These are phyloP conservation scores for Ottelia alismoides DNA, from an alignment of 106 monocot genomes.

Conservation along the genomic window DNA sequence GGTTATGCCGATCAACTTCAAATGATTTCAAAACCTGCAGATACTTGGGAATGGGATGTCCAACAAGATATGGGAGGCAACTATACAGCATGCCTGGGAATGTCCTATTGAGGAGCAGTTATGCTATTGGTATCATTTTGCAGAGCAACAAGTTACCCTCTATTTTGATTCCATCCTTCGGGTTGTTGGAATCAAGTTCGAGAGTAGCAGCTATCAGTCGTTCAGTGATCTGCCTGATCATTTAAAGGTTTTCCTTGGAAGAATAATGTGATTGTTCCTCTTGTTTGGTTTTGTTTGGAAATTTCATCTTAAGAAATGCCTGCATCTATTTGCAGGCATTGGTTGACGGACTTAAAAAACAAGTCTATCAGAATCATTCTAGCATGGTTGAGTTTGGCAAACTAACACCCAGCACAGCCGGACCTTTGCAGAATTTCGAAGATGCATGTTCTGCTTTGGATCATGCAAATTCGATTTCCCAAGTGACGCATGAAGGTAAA, in stretches of 20 bases:
- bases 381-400: conserved; percentile 30
- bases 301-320: too few relatives aligned
- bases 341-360: conserved; percentile 38
- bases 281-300: conserved; percentile 4
- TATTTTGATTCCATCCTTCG: conserved; percentile 57
- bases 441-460: neutral
- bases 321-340: too few relatives aligned
- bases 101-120: conserved; percentile 32
- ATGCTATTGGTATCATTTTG: conserved; percentile 33
- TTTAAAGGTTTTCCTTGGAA: neutral
- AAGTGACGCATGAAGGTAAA: too few relatives aligned
- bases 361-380: conserved; percentile 35
- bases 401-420: neutral
- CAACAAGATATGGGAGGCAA: conserved; percentile 81
- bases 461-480: too few relatives aligned
- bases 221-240: conserved; percentile 29
- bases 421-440: neutral
- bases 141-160: conserved; percentile 22
- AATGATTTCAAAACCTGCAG: conserved; percentile 17
- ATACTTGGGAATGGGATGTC: conserved; percentile 79
- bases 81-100: conserved; percentile 57
- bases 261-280: neutral
- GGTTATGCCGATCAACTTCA: too few relatives aligned
- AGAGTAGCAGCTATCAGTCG: conserved; percentile 13
- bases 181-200: conserved; percentile 40